phyloP scores from a whole-genome alignment of 1,284 basidiomycete genomes.

The Hypsizygus ulmarius region DNA sequence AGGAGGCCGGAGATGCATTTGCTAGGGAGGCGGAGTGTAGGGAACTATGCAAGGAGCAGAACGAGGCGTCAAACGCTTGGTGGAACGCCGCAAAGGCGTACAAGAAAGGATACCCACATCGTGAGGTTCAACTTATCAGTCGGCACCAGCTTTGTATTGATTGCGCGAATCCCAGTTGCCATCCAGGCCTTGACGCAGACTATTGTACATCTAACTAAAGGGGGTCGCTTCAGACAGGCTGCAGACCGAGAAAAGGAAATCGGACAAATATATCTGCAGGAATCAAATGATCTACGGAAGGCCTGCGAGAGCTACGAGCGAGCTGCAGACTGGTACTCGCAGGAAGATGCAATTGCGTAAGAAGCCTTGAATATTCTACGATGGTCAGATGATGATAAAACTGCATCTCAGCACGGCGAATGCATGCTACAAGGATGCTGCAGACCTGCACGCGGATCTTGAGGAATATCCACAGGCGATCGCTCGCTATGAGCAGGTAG shows the following conservation, averaged over 20 bases:
- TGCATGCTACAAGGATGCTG: slow-evolving; percentile 93
- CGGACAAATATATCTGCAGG: slow-evolving; percentile 87
- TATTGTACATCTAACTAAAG: slow-evolving; percentile 78
- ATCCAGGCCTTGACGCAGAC: slow-evolving; percentile 88
- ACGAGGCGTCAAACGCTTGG: slow-evolving; percentile 95
- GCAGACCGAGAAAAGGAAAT: slow-evolving; percentile 98
- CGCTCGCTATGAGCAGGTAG: slow-evolving; percentile 87
- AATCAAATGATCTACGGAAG: slow-evolving; percentile 67
- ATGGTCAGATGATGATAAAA: slow-evolving; percentile 10
- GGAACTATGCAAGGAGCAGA: slow-evolving; percentile 79
- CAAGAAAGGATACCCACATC: slow-evolving; percentile 82
- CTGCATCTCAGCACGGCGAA: slow-evolving; percentile 78
- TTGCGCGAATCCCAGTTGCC: slow-evolving; percentile 61
- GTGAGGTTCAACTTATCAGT: slow-evolving; percentile 44
- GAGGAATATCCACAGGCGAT: slow-evolving; percentile 87
- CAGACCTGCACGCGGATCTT: slow-evolving; percentile 90
- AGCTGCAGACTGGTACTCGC: slow-evolving; percentile 96
- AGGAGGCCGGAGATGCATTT: slow-evolving; percentile 86
- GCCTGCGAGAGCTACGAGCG: slow-evolving; percentile 91
- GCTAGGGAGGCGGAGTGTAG: slow-evolving; percentile 90
- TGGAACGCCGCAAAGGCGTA: slow-evolving; percentile 96
- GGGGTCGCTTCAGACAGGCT: slow-evolving; percentile 94
- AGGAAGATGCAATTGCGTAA: slow-evolving; percentile 95
- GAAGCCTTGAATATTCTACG: slow-evolving; percentile 29
- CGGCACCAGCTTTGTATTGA: slow-evolving; percentile 6